Base-by-base conservation (phyloP, 2,329 filamentous ascomycete genomes). In the Didymella arachidicola region DNA sequence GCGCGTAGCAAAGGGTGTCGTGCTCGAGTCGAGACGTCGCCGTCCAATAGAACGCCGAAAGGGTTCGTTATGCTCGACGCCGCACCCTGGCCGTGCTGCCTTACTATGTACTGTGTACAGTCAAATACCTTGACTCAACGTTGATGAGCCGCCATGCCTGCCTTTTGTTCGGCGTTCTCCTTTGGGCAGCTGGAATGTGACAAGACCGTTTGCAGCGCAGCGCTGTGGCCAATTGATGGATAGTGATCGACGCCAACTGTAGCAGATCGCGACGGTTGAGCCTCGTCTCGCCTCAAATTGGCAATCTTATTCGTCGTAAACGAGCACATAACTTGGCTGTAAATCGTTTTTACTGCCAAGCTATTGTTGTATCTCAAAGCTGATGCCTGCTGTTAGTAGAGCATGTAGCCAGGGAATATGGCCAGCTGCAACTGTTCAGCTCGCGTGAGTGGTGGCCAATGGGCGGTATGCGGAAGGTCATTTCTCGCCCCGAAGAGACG, bases 221-320 rank as follows among this genome's bases (percentile, higher is more conserved):
- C 38, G 55, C 44, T 36, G 55, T 26, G 38, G 50, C 50, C 39
- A 49, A 19, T 49, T 53, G 39, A 44, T 58, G 55, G 49, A 27
- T 19, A 30, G 34, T 53, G 56, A 59, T 59, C 39, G 56, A 46
- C 50, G 41, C 44, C 50, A 45, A 32, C 30, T 39, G 49, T 49
- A 44, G 39, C 30, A 44, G 49, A 38, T 50, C 19, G 38, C 49
- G 44, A 39, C 49, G 39, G 30, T 49, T 53, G 56, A 59, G 56
- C 44, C 56, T 53, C 50, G 50, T 59, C 38, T 54, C 56, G 41
- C n/a, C 45, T 59, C 45, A 54, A 43, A 50, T 59, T 59, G 56
- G 56, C 50, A 54, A 59, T 59, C 19, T 53, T 45, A 19, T 22
- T 46, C 27, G 22, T 46, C 41, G 30, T 42, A 45, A 41, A 22